Evolutionary conservation across 208 protist genomes (phyloP).

Genomic region (Wallacemonas sp.): DNA sequence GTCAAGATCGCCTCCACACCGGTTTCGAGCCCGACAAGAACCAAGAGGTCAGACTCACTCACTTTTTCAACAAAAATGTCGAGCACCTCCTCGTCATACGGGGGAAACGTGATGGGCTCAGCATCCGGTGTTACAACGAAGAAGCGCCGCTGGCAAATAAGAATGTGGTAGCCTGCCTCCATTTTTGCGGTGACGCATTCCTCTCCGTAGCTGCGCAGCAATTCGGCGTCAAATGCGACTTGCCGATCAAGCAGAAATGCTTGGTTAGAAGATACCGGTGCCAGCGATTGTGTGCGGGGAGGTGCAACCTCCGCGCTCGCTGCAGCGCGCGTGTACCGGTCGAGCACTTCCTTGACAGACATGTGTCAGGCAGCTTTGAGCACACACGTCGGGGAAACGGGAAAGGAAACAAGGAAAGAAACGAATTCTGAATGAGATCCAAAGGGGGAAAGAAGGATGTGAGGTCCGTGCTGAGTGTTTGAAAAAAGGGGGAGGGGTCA

Average conservation of each 20-base stretch:
- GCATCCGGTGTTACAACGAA: slow-evolving; percentile 41
- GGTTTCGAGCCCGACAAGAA: slow-evolving; percentile 52
- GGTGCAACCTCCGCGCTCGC: neutral
- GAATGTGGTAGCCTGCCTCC: slow-evolving; percentile 27
- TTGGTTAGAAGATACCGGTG: slow-evolving; percentile 6
- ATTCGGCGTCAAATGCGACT: neutral
- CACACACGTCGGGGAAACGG: neutral
- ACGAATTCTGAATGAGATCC: neutral
- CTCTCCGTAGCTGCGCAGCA: slow-evolving; percentile 13
- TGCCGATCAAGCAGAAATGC: slow-evolving; percentile 11
- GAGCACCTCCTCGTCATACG: slow-evolving; percentile 42
- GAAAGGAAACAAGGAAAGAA: neutral
- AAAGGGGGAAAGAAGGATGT: too few species aligned
- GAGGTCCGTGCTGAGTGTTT: too few species aligned
- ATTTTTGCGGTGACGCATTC: slow-evolving; percentile 2
- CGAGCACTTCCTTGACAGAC: slow-evolving; percentile 23
- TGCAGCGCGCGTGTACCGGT: slow-evolving; percentile 3
- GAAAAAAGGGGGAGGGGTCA: too few species aligned
- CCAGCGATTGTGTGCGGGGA: neutral
- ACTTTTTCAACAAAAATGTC: slow-evolving; percentile 57
- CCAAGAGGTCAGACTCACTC: slow-evolving; percentile 27
- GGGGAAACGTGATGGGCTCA: slow-evolving; percentile 55
- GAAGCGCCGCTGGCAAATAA: slow-evolving; percentile 45
- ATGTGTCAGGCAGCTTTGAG: slow-evolving; percentile 11
- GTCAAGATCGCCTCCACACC: slow-evolving; percentile 35